phyloP scores from a whole-genome alignment of 1,139 yeast genomes.

The Blastobotrys arbuscula region DNA sequence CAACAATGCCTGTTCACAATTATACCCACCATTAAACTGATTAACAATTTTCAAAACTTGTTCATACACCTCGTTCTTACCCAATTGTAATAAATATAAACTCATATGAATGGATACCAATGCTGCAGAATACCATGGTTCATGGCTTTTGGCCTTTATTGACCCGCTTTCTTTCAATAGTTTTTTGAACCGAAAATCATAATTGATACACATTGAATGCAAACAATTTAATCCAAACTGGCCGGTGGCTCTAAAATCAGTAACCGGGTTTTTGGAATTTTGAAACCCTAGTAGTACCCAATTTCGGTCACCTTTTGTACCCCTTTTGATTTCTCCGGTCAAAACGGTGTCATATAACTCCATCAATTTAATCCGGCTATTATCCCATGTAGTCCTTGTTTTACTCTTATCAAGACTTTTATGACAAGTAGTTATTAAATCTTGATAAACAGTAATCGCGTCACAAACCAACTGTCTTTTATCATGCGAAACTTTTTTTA shows the following conservation, averaged over 20 bases:
- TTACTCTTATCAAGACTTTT: background rate
- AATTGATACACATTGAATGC: constrained; percentile 4
- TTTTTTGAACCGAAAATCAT: constrained; percentile 18
- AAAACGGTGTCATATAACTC: constrained; percentile 16
- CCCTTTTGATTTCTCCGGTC: background rate
- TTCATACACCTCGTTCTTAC: background rate
- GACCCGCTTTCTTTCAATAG: constrained; percentile 30
- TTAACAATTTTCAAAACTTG: background rate
- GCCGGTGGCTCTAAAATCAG: constrained; percentile 37
- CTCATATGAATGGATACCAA: constrained; percentile 35
- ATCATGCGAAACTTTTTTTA: constrained; percentile 2
- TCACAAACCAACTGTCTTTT: background rate
- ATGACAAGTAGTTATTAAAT: background rate
- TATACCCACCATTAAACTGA: background rate
- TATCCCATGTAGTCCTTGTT: constrained; percentile 13
- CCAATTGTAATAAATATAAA: constrained; percentile 11
- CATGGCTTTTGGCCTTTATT: constrained; percentile 5
- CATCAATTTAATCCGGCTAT: constrained; percentile 6
- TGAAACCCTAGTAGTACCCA: constrained; percentile 39
- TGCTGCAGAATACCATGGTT: constrained; percentile 37
- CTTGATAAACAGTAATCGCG: background rate
- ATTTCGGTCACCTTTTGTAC: constrained; percentile 21
- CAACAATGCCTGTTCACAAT: background rate
- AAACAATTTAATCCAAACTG: constrained; percentile 30
- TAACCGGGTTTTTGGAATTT: constrained; percentile 32